These are phyloP conservation scores for Myxozyma neglecta DNA, from an alignment of 805 yeast genomes.

Conservation along the genomic window DNA sequence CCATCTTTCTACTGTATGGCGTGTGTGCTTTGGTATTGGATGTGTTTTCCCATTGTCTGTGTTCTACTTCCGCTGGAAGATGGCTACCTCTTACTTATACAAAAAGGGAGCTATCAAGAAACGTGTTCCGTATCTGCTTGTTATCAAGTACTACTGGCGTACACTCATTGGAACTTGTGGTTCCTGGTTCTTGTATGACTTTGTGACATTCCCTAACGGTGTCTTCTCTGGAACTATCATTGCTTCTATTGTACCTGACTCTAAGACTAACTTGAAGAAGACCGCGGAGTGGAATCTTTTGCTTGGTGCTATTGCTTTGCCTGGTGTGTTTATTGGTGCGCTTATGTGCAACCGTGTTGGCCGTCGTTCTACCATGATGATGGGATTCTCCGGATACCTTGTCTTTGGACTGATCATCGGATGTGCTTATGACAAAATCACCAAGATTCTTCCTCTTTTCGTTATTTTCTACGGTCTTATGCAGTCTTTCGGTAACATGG, in stretches of 20 bases:
- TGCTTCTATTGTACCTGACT: slow-evolving; percentile 48
- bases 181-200: slow-evolving; percentile 79
- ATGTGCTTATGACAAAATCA: slow-evolving; percentile 54
- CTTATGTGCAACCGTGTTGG: slow-evolving; percentile 63
- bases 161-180: slow-evolving; percentile 68
- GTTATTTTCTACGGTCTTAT: slow-evolving; percentile 72
- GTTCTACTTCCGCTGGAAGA: slow-evolving; percentile 68
- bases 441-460: slow-evolving; percentile 60
- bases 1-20: slow-evolving; percentile 52
- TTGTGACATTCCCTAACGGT: slow-evolving; percentile 78
- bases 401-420: slow-evolving; percentile 51
- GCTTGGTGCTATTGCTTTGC: slow-evolving; percentile 63
- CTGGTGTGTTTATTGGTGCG: slow-evolving; percentile 75
- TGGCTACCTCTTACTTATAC: slow-evolving; percentile 66
- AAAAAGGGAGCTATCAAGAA: slow-evolving; percentile 62
- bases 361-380: slow-evolving; percentile 67
- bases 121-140: slow-evolving; percentile 58
- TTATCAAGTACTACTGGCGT: slow-evolving; percentile 66
- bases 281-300: slow-evolving; percentile 75
- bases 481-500: slow-evolving; percentile 69
- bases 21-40: slow-evolving; percentile 63
- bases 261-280: slow-evolving; percentile 47
- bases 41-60: slow-evolving; percentile 71
- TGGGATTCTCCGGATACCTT: slow-evolving; percentile 70
- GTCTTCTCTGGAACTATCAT: slow-evolving; percentile 65